phyloP scores from a whole-genome alignment of 148 eudicot genomes.

The Gaultheria prostrata region DNA sequence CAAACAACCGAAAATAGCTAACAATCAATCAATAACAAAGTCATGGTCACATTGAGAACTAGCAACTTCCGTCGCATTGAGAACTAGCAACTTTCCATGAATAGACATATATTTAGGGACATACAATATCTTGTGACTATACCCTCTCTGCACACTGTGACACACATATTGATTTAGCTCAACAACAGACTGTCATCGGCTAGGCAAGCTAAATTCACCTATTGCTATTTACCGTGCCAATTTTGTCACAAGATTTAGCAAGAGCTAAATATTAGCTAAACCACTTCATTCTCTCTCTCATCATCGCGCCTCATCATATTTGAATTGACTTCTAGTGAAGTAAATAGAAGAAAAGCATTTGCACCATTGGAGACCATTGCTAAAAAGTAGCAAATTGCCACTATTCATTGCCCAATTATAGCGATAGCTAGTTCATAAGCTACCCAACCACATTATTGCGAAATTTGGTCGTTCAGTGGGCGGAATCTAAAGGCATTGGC shows the following conservation, averaged over 20 bases:
- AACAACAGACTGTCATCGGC: too few relatives aligned
- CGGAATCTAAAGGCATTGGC: background rate
- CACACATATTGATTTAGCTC: too few relatives aligned
- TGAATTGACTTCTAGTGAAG: background rate
- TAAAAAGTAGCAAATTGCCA: background rate
- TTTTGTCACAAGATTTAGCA: too few relatives aligned
- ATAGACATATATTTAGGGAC: background rate
- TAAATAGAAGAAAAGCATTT: background rate
- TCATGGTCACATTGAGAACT: background rate
- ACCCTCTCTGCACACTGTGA: background rate
- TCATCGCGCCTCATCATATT: too few relatives aligned
- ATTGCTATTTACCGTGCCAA: too few relatives aligned
- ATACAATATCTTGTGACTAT: background rate
- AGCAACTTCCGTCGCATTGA: background rate
- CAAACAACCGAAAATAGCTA: background rate
- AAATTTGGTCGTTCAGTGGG: background rate
- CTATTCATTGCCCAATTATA: background rate
- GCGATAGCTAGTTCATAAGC: background rate
- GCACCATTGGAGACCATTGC: background rate
- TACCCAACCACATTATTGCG: background rate
- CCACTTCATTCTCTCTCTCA: too few relatives aligned
- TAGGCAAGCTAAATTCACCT: too few relatives aligned
- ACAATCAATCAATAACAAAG: background rate
- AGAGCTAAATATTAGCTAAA: too few relatives aligned
- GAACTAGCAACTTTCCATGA: background rate